Percentiles rank a stretch among this genome's conserved stretches.
Evolutionary conservation across 164 flowering plant genomes (phyloP).

Genomic region (Liriodendron chinense): DNA sequence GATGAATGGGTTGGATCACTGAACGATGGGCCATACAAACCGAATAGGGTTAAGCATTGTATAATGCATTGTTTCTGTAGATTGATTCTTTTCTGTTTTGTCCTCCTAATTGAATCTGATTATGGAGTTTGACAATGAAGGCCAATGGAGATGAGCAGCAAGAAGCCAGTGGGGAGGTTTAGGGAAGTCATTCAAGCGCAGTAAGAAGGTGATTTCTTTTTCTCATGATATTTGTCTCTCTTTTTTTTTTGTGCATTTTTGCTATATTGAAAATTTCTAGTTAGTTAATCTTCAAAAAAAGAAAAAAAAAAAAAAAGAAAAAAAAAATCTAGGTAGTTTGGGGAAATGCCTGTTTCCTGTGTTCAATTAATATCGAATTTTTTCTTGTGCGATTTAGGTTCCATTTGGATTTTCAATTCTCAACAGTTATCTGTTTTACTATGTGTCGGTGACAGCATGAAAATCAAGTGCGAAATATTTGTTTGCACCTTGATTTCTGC

Average conservation of each 20-base stretch:
- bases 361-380: background rate
- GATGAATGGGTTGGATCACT: too few species aligned
- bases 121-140: constrained; percentile 28
- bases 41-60: too few species aligned
- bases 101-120: constrained; percentile 2
- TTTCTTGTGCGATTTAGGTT: background rate
- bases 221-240: background rate
- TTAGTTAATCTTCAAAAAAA: background rate
- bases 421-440: background rate
- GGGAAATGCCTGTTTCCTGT: background rate
- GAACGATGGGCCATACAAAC: too few species aligned
- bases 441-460: too few species aligned
- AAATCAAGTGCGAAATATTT: too few species aligned
- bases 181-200: constrained; percentile 76
- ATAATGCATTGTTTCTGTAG: too few species aligned
- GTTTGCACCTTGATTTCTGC: too few species aligned
- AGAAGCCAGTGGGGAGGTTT: constrained; percentile 68
- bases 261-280: too few species aligned
- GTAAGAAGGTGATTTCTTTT: constrained; percentile 51
- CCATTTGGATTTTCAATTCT: background rate
- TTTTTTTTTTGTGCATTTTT: background rate
- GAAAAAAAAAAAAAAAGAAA: too few species aligned
- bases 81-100: background rate
- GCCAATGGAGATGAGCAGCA: constrained; percentile 85
- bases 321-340: background rate